Evolutionary conservation across 1,139 yeast genomes (phyloP).

Genomic region (Candida smagusa): DNA sequence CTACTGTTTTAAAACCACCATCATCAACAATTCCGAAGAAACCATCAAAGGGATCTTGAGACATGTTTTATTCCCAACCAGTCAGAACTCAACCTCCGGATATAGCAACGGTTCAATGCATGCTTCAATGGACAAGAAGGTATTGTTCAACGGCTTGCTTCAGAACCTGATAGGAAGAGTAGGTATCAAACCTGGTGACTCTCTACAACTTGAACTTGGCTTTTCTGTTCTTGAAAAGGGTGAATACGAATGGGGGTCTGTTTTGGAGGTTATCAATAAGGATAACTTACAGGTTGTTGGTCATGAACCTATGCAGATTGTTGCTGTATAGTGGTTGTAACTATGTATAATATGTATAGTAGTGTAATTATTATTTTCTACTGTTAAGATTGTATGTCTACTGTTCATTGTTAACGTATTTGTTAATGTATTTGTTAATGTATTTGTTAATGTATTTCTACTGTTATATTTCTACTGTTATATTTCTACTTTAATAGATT

Average conservation of each 20-base stretch:
- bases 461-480: no score
- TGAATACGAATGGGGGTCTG: slow-evolving; percentile 74
- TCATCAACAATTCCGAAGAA: slow-evolving; percentile 41
- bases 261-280: slow-evolving; percentile 49
- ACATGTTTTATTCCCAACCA: slow-evolving; percentile 52
- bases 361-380: slow-evolving; percentile 3
- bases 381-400: no score
- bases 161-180: slow-evolving; percentile 48
- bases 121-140: slow-evolving; percentile 46
- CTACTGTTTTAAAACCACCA: slow-evolving; percentile 44
- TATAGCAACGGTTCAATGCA: slow-evolving; percentile 15
- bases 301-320: slow-evolving; percentile 33
- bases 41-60: slow-evolving; percentile 58
- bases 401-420: no score
- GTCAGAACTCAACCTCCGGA: slow-evolving; percentile 11
- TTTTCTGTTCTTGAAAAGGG: slow-evolving; percentile 66
- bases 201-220: slow-evolving; percentile 43
- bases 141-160: slow-evolving; percentile 61
- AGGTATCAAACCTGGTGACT: slow-evolving; percentile 41
- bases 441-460: no score
- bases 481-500: neutral
- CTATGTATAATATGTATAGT: neutral
- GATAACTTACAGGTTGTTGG: slow-evolving; percentile 21
- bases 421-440: no score
- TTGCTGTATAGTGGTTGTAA: slow-evolving; percentile 18